Percentiles rank a stretch among this genome's conserved stretches.
phyloP scores from a whole-genome alignment of 345 rosid species.

The Eucalyptus pauciflora region DNA sequence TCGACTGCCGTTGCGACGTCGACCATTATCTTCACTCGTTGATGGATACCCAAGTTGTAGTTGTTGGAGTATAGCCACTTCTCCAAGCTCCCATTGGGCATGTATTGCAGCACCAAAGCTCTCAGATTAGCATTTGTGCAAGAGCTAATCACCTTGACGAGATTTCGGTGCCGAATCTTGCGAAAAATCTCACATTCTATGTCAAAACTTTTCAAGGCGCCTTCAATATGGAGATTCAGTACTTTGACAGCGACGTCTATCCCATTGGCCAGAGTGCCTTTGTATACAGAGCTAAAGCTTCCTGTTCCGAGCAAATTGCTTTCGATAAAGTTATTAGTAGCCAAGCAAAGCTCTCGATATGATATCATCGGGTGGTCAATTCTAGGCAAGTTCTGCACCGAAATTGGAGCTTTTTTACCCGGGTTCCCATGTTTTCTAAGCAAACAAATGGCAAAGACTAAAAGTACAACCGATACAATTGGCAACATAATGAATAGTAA shows the following conservation, averaged over 20 bases:
- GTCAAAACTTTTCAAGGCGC: not conserved
- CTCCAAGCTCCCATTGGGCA: not conserved
- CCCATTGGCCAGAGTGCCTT: not conserved
- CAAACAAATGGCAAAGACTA: not conserved
- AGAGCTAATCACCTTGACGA: not conserved
- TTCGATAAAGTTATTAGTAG: not conserved
- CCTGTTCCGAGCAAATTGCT: not conserved
- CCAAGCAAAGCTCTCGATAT: not conserved
- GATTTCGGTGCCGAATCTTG: not conserved
- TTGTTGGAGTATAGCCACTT: not conserved
- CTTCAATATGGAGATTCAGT: not conserved
- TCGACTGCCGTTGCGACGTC: not conserved
- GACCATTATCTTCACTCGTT: not conserved
- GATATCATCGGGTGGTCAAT: not conserved
- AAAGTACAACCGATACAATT: not conserved
- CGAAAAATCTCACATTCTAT: not conserved
- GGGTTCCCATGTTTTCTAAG: not conserved
- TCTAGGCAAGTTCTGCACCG: rapidly evolving
- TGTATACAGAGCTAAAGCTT: not conserved
- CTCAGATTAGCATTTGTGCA: not conserved
- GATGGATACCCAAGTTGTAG: not conserved
- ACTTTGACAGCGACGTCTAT: not conserved
- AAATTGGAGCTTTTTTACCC: not conserved
- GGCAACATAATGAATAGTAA: not conserved
- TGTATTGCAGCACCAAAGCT: not conserved